Percentiles rank a stretch among this genome's conserved stretches.
Evolutionary conservation across 192 early-diverging fungal species (phyloP).

Genomic region (Phycomyces blakesleeanus): DNA sequence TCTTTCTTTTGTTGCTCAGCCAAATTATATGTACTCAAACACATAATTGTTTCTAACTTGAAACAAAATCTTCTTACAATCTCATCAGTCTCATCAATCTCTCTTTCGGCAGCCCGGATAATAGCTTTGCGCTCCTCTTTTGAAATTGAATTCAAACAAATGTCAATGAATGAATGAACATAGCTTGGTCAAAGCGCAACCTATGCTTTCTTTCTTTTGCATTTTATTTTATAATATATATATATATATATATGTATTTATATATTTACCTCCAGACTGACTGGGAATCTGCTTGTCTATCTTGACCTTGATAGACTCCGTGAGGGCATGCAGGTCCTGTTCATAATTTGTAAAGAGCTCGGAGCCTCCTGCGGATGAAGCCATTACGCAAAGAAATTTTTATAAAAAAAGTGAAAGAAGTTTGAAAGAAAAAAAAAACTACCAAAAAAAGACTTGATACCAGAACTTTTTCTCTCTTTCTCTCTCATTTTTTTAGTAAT

Average conservation of each 20-base stretch:
- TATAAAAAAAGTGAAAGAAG: conserved; percentile 6
- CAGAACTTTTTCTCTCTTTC: too few relatives aligned
- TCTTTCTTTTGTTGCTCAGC: too few relatives aligned
- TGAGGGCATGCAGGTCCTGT: conserved; percentile 68
- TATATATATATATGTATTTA: conserved; percentile 3
- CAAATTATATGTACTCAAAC: too few relatives aligned
- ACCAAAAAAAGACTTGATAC: too few relatives aligned
- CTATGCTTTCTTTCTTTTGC: background rate
- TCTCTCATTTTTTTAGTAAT: too few relatives aligned
- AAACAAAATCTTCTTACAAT: conserved; percentile 60
- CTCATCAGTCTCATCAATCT: conserved; percentile 87
- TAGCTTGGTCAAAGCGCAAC: conserved; percentile 6
- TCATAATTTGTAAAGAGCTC: conserved; percentile 88
- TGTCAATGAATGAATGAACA: background rate
- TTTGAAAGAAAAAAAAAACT: background rate
- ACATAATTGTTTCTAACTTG: too few relatives aligned
- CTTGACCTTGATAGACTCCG: conserved; percentile 53
- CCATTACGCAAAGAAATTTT: conserved; percentile 18
- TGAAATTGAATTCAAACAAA: conserved; percentile 5
- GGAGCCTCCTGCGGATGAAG: conserved; percentile 50
- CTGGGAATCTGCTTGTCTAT: conserved; percentile 54
- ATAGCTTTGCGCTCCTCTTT: conserved; percentile 74
- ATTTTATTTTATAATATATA: too few relatives aligned
- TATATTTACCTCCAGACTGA: conserved; percentile 54
- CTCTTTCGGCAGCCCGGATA: conserved; percentile 72